Base-by-base conservation (phyloP, 176 grass and related monocot genomes). In the Melocanna baccifera region DNA sequence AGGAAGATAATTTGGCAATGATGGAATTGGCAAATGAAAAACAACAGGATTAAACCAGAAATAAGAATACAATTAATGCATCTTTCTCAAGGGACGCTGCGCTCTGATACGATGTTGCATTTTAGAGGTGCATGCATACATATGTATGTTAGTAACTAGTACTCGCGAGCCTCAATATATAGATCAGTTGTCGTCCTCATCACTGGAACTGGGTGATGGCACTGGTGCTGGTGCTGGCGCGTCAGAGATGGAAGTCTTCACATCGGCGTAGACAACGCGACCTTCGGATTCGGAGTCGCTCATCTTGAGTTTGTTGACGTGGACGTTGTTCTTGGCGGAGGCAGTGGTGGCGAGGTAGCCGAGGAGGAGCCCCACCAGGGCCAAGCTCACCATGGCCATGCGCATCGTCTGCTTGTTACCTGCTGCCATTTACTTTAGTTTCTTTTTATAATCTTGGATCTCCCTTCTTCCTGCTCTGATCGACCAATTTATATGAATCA, bases 231-330 rank as follows among this genome's bases (percentile, higher is more conserved):
- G 69, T n/a, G 81, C 73, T 16, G 74, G 64, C 3, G 46, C 34
- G 1, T 40, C 83, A 0, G 57, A 15, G 61, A 1, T 5, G 0
- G 73, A 77, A 8, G 26, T 12, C 12, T 23, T 86, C 84, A 86
- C 53, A 45, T 86, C 84, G 4, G 84, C 30, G 4, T 86, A 86
- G 14, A 86, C 67, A 3, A 86, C 76, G 2, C 84, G 84, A 6
- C 76, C 84, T 40, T 86, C 84, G 12, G 43, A 26, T 23, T 40
- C 55, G 0, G 12, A 3, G 37, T 9, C n/a, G 9, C 7, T 62
- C 55, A 15, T 18, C 7, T 19, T 30, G 8, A 19, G 19, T 13
- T 14, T 40, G 4, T 50, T 12, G 52, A 85, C 13, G 7, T 37
- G 65, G 52, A 62, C 41, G 20, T 59, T 34, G 23, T 62, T 51